phyloP scores from a whole-genome alignment of 148 eudicot species.

The Fagopyrum tataricum region DNA sequence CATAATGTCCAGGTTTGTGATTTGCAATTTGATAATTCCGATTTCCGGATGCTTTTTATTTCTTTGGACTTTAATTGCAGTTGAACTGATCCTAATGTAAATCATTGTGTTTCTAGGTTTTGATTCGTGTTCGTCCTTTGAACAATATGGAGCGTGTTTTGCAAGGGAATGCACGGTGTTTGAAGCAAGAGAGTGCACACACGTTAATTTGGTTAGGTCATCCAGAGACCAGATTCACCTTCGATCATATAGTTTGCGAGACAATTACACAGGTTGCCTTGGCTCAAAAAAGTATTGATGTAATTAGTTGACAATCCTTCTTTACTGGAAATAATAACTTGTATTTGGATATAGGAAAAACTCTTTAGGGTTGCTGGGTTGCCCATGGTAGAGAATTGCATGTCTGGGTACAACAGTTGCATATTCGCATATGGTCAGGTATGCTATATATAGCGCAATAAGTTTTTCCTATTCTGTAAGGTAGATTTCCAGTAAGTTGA shows the following conservation, averaged over 20 bases:
- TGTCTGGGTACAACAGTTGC: conserved; percentile 77
- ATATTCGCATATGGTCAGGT: conserved; percentile 81
- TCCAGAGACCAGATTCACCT: conserved; percentile 62
- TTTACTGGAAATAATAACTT: neutral
- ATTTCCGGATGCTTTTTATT: neutral
- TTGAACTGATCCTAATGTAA: neutral
- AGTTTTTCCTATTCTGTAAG: neutral
- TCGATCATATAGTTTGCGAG: conserved; percentile 59
- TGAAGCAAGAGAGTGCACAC: conserved; percentile 58
- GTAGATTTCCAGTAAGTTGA: neutral
- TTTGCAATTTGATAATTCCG: neutral
- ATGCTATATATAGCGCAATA: neutral
- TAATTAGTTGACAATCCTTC: neutral
- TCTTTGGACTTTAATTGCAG: neutral
- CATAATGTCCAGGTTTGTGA: conserved; percentile 59
- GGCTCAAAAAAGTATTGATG: neutral
- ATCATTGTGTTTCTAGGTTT: conserved; percentile 29
- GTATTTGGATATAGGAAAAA: conserved; percentile 33
- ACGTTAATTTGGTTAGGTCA: conserved; percentile 57
- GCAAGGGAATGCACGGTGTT: conserved; percentile 45
- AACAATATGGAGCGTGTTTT: conserved; percentile 34
- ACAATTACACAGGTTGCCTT: conserved; percentile 48
- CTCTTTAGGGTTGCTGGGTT: conserved; percentile 66
- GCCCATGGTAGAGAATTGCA: conserved; percentile 76
- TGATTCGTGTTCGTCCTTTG: conserved; percentile 57